Conservation (phyloP, 495 filamentous ascomycete genomes). For the Lepraria neglecta region DNA sequence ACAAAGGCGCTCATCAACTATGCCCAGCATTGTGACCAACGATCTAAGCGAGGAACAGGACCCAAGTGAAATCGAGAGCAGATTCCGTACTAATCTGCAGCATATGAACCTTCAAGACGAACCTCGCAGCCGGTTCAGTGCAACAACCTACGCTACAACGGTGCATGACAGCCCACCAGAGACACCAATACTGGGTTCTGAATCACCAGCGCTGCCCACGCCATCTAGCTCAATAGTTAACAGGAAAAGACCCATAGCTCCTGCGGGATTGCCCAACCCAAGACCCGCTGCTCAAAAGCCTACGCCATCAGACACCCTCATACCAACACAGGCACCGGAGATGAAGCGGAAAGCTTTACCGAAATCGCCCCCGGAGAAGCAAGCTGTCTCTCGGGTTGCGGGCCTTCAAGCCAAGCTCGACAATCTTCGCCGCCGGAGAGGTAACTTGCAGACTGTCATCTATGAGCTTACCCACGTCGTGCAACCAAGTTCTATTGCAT, state of each 20-base stretch:
- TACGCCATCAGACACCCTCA: constrained; percentile 23
- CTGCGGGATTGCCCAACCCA: constrained; percentile 20
- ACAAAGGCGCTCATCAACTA: background rate
- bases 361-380: constrained; percentile 51
- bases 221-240: constrained; percentile 42
- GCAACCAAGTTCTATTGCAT: constrained; percentile 51
- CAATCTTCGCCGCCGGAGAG: constrained; percentile 56
- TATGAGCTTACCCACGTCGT: constrained; percentile 61
- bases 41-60: constrained; percentile 1
- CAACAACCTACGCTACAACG: constrained; percentile 61
- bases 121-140: constrained; percentile 64
- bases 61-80: constrained; percentile 12
- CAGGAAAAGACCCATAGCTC: constrained; percentile 44
- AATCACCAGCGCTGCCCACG: constrained; percentile 32
- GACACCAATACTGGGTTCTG: constrained; percentile 35
- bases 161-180: constrained; percentile 40
- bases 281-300: constrained; percentile 28
- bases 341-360: constrained; percentile 47
- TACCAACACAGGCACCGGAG: constrained; percentile 17
- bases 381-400: constrained; percentile 55
- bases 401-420: constrained; percentile 61
- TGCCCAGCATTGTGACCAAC: background rate
- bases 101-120: constrained; percentile 37
- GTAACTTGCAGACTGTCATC: constrained; percentile 65
- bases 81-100: constrained; percentile 22